Percentiles rank a stretch among this genome's conserved stretches.
These are phyloP conservation scores for Ephemerocybe angulata DNA, from an alignment of 768 basidiomycete species.

Conservation along the genomic window DNA sequence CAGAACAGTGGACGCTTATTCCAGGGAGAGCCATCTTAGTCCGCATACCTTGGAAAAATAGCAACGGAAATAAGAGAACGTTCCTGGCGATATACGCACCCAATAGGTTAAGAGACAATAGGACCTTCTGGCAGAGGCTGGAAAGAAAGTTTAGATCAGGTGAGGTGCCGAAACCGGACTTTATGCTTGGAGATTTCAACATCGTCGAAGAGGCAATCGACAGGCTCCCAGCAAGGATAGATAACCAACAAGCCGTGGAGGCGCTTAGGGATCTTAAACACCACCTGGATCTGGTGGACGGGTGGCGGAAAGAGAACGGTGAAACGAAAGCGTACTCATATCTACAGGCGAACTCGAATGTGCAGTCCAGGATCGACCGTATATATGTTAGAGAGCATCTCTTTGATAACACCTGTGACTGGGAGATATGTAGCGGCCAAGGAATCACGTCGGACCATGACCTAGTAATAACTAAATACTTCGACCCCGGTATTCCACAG, in stretches of 20 bases:
- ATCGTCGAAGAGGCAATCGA: conserved; percentile 37
- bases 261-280: conserved; percentile 21
- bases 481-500: conserved; percentile 18
- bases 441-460: conserved; percentile 30
- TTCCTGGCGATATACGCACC: conserved; percentile 35
- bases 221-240: conserved; percentile 22
- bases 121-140: conserved; percentile 25
- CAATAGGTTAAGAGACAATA: conserved; percentile 23
- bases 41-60: conserved; percentile 14
- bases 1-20: conserved; percentile 11
- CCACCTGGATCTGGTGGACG: conserved; percentile 20
- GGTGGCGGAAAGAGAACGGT: conserved; percentile 28
- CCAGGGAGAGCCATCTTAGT: conserved; percentile 24
- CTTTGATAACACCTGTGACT: conserved; percentile 14
- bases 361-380: conserved; percentile 31
- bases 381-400: conserved; percentile 26
- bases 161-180: conserved; percentile 20
- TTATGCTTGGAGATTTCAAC: conserved; percentile 41
- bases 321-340: conserved; percentile 23
- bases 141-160: background rate
- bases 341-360: conserved; percentile 10
- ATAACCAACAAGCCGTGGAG: background rate
- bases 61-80: conserved; percentile 8
- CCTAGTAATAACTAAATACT: conserved; percentile 22
- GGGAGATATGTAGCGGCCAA: conserved; percentile 18